A percentile compares a stretch with the other conserved stretches of the same genome.
phyloP scores from a whole-genome alignment of 495 filamentous ascomycete species.

The Xylaria curta region DNA sequence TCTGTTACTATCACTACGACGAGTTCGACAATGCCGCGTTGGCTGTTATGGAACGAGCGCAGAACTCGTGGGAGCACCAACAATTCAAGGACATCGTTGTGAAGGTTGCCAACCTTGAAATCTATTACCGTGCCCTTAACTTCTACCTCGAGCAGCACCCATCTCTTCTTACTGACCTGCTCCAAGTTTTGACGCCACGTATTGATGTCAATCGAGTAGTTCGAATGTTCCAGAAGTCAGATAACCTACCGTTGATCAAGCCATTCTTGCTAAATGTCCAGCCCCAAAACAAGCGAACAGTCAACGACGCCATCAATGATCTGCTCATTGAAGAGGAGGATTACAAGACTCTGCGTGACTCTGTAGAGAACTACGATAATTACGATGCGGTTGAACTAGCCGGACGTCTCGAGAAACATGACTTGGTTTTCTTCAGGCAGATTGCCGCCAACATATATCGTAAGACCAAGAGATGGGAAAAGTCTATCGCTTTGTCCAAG shows the following conservation, averaged over 20 bases:
- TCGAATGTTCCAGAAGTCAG: slow-evolving; percentile 96
- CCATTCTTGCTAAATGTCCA: slow-evolving; percentile 98
- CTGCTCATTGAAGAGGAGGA: slow-evolving; percentile 98
- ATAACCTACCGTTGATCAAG: slow-evolving; percentile 98
- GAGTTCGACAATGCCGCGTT: slow-evolving; percentile 99
- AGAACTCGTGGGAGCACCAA: slow-evolving; percentile 99
- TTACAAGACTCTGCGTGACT: slow-evolving; percentile 97
- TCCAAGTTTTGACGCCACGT: slow-evolving; percentile 87
- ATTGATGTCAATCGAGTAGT: slow-evolving; percentile 99
- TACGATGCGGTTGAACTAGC: slow-evolving; percentile 97
- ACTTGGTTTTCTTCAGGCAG: slow-evolving; percentile 98
- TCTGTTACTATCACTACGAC: slow-evolving; percentile 99
- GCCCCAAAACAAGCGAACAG: slow-evolving; percentile 94
- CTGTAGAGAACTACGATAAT: slow-evolving; percentile 98
- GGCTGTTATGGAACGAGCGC: slow-evolving; percentile 98
- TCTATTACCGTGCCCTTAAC: slow-evolving; percentile 97
- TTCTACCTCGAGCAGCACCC: slow-evolving; percentile 99
- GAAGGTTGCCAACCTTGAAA: slow-evolving; percentile 98
- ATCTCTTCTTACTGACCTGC: slow-evolving; percentile 89
- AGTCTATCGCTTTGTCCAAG: slow-evolving; percentile 98
- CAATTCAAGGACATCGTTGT: slow-evolving; percentile 99
- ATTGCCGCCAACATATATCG: slow-evolving; percentile 98
- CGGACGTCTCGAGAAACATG: slow-evolving; percentile 91
- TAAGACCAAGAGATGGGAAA: slow-evolving; percentile 99
- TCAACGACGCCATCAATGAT: slow-evolving; percentile 99